Evolutionary conservation across 305 asterid genomes (phyloP), one percentile per base, ranked within the genome.

Genomic region (Fraxinus ornus): DNA sequence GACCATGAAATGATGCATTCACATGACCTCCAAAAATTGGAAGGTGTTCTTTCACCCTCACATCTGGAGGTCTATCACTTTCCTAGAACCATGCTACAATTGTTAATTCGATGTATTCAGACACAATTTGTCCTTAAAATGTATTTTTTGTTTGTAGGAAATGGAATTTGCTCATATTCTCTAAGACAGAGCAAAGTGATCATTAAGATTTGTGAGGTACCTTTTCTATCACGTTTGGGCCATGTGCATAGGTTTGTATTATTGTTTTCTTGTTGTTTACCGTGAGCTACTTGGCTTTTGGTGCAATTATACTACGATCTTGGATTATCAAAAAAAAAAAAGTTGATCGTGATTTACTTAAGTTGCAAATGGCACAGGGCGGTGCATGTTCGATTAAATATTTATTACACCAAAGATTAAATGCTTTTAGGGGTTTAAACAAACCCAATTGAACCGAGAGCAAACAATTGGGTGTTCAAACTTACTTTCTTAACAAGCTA

Each of bases 21-120:
- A 21, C 97, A 91, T 70, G 98, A 93, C 88, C 95, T 95, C 74
- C 96, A 90, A 86, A 93, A 93, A 82, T 84, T 95, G 84, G 97
- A 91, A 89, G 97, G 95, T 55, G 98, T 95, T 83, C 97, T 95
- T 81, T 91, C 97, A 57, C 98, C 98, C 21, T 91, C 97, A 66
- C 98, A 95, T 89, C 92, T 95, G 76, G 88, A 93, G 93, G 97
- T 93, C 80, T 80, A 80, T 81, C 82, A 83, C 90, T 82, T 85
- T 73, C 86, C 88, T 85, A 62, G 52, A 78, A 83, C 57, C 22
- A 60, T 37, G 10, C 81, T 75, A 44, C 24, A 55, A 68, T 78
- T 74, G 78, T 70, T 76, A 73, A 74, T 78, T 84, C 82, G 39
- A 28, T 13, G 81, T 83, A 79, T 85, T 81, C 79, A 13, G 62